A percentile compares a stretch with the other conserved stretches of the same genome.
phyloP scores from a whole-genome alignment of 1,284 basidiomycete genomes.

The Apiotrichum porosum region DNA sequence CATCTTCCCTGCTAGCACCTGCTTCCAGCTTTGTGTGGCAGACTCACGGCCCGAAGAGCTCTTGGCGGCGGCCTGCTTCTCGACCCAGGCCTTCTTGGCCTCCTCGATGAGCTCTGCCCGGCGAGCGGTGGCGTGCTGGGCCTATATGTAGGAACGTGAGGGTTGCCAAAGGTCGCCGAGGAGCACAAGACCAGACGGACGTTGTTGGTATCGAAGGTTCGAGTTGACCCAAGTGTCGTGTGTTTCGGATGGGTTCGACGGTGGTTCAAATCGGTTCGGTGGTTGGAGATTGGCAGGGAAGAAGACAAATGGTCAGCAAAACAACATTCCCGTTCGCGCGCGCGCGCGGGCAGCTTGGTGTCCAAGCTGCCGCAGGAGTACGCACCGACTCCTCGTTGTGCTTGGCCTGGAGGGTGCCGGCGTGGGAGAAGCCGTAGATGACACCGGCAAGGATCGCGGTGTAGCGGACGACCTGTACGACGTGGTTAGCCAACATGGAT shows the following conservation, averaged over 20 bases:
- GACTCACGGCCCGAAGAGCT: slow-evolving; percentile 12
- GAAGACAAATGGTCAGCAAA: not conserved
- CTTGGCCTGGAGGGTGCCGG: slow-evolving; percentile 77
- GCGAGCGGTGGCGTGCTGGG: slow-evolving; percentile 46
- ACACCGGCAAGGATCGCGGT: slow-evolving; percentile 84
- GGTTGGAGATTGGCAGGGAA: not conserved
- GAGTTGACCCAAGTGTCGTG: too few species aligned
- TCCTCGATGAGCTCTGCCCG: slow-evolving; percentile 74
- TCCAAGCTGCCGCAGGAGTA: too few species aligned
- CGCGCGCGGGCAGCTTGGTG: too few species aligned
- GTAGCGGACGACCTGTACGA: slow-evolving; percentile 85
- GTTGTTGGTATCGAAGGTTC: too few species aligned
- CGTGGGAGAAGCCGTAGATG: slow-evolving; percentile 88
- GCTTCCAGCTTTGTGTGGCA: slow-evolving; percentile 4
- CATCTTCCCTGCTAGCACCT: not conserved
- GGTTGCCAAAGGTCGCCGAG: too few species aligned
- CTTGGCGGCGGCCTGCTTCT: slow-evolving; percentile 57
- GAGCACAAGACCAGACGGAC: too few species aligned
- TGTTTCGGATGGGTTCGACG: too few species aligned
- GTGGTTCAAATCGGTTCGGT: too few species aligned
- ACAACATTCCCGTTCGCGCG: too few species aligned
- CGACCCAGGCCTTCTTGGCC: slow-evolving; percentile 86
- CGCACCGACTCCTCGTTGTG: slow-evolving; percentile 57
- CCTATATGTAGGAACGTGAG: not conserved
- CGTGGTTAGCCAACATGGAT: not conserved